These are phyloP conservation scores for Radiomyces spectabilis DNA, from an alignment of 192 early-diverging fungal genomes.

Conservation along the genomic window DNA sequence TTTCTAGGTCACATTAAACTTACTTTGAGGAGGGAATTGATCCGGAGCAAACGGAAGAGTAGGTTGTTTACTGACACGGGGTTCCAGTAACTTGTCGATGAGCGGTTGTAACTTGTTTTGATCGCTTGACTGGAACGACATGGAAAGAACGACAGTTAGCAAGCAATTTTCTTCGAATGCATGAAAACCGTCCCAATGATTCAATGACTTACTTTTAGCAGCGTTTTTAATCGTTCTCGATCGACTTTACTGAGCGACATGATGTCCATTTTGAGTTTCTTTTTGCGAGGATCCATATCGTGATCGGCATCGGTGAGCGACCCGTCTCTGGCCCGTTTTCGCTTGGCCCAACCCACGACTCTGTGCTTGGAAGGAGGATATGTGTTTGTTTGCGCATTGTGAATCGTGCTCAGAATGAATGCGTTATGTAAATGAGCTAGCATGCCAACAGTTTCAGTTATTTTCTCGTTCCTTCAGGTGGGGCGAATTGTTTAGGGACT, in stretches of 20 bases:
- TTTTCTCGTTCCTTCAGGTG: too few relatives aligned
- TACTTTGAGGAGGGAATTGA: slow-evolving; percentile 42
- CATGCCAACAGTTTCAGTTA: too few relatives aligned
- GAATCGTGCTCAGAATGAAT: slow-evolving; percentile 71
- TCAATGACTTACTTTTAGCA: slow-evolving; percentile 41
- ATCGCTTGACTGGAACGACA: slow-evolving; percentile 1
- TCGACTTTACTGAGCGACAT: slow-evolving; percentile 62
- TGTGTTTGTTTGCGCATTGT: slow-evolving; percentile 64
- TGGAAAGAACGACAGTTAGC: not conserved
- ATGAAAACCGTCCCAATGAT: not conserved
- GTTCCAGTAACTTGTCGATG: slow-evolving; percentile 13
- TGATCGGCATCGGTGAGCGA: slow-evolving; percentile 16
- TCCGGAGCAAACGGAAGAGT: slow-evolving; percentile 38
- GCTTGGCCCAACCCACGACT: slow-evolving; percentile 46
- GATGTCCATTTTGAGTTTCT: slow-evolving; percentile 64
- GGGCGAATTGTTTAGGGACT: too few relatives aligned
- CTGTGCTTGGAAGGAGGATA: slow-evolving; percentile 56
- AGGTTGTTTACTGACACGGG: slow-evolving; percentile 33
- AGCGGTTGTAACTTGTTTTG: slow-evolving; percentile 12
- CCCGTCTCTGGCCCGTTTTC: slow-evolving; percentile 41
- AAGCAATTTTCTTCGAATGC: not conserved
- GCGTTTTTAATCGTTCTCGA: slow-evolving; percentile 53
- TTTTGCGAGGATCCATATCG: slow-evolving; percentile 39
- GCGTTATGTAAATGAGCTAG: slow-evolving; percentile 59
- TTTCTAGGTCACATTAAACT: slow-evolving; percentile 18